A percentile compares a stretch with the other conserved stretches of the same genome.
These are phyloP conservation scores for Phragmites australis DNA, from an alignment of 176 grass and related monocot species.

Conservation along the genomic window DNA sequence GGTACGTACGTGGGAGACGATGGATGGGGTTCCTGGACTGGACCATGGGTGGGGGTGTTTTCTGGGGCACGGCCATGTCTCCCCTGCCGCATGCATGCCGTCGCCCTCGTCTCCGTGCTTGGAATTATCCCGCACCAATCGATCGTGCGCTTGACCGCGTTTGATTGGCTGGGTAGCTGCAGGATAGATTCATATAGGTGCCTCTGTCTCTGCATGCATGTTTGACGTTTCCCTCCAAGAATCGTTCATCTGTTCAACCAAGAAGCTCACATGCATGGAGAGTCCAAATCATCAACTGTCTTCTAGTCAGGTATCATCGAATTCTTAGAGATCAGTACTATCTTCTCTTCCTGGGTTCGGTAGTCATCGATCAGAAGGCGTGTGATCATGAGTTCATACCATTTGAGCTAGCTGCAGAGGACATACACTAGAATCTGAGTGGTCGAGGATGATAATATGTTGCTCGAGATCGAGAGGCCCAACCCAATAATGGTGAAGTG, in stretches of 20 bases:
- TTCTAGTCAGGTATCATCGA: no score
- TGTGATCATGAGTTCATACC: neutral
- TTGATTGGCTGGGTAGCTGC: neutral
- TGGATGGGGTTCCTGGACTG: neutral
- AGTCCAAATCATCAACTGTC: no score
- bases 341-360: no score
- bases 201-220: neutral
- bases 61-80: conserved; percentile 29
- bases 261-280: no score
- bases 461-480: neutral
- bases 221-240: neutral
- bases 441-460: neutral
- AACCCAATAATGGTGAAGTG: conserved; percentile 7
- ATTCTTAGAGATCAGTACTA: no score
- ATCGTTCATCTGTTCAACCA: no score
- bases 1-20: neutral
- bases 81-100: conserved; percentile 37
- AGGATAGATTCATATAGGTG: neutral
- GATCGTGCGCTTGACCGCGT: conserved; percentile 17
- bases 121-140: neutral
- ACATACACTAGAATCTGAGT: neutral
- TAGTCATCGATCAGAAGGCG: no score
- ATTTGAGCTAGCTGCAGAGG: neutral
- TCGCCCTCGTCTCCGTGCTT: neutral
- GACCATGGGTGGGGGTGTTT: conserved; percentile 26